A percentile compares a stretch with the other conserved stretches of the same genome.
phyloP scores from a whole-genome alignment of 2,329 filamentous ascomycete species.

The Plectosphaerella sp. region DNA sequence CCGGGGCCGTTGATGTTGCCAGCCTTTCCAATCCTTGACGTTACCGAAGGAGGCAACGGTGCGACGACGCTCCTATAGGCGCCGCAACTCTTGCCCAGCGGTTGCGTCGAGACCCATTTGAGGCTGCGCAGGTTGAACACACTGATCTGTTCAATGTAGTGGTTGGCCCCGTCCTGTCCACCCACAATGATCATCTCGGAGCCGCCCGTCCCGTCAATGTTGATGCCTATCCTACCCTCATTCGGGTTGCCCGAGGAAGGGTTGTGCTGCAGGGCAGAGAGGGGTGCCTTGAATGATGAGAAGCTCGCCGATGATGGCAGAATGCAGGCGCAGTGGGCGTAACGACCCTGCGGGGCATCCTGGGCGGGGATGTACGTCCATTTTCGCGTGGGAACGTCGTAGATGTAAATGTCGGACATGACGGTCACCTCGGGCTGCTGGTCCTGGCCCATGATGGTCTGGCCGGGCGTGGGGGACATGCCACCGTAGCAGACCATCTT shows the following conservation, averaged over 20 bases:
- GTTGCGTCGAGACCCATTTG: slow-evolving; percentile 89
- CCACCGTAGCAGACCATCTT: slow-evolving; percentile 98
- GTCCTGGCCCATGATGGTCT: slow-evolving; percentile 47
- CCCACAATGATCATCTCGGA: slow-evolving; percentile 97
- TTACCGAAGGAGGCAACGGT: slow-evolving; percentile 65
- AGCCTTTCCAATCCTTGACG: slow-evolving; percentile 59
- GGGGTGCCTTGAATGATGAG: slow-evolving; percentile 74
- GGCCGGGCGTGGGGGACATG: slow-evolving; percentile 75
- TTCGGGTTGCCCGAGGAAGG: slow-evolving; percentile 78
- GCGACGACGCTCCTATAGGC: slow-evolving; percentile 95
- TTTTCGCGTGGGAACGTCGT: slow-evolving; percentile 73
- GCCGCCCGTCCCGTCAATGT: slow-evolving; percentile 84
- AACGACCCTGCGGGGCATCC: slow-evolving; percentile 86
- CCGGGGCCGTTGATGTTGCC: slow-evolving; percentile 37
- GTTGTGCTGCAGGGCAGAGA: slow-evolving; percentile 87
- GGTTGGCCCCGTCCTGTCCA: slow-evolving; percentile 94
- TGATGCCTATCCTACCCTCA: slow-evolving; percentile 81
- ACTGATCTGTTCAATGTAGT: slow-evolving; percentile 98
- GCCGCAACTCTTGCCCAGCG: slow-evolving; percentile 86
- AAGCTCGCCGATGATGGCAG: slow-evolving; percentile 85
- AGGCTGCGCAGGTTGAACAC: slow-evolving; percentile 94
- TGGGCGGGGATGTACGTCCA: slow-evolving; percentile 82
- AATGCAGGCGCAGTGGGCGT: slow-evolving; percentile 93
- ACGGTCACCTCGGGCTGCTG: slow-evolving; percentile 84
- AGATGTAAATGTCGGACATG: slow-evolving; percentile 97